These are phyloP conservation scores for Colletotrichum orbiculare DNA, from an alignment of 2,329 filamentous ascomycete species.

Conservation along the genomic window DNA sequence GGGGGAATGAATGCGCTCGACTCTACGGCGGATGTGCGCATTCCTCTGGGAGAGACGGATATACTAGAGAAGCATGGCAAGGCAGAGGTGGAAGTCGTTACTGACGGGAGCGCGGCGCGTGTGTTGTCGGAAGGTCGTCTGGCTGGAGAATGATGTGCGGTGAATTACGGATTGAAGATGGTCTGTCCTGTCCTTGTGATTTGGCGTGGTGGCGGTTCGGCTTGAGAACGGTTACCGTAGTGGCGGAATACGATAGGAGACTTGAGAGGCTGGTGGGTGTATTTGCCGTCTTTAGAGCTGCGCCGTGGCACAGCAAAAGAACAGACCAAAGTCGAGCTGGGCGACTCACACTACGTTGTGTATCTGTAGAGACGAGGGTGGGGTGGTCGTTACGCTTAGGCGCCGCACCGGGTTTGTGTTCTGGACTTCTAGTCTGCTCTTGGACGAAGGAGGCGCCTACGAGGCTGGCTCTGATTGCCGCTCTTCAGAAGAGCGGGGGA, in stretches of 20 bases:
- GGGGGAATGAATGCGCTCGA: constrained; percentile 28
- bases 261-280: constrained; percentile 32
- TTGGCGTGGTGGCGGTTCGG: constrained; percentile 33
- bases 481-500: constrained; percentile 27
- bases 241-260: constrained; percentile 17
- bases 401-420: constrained; percentile 29
- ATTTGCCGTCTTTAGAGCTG: constrained; percentile 33
- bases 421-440: constrained; percentile 31
- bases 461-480: constrained; percentile 16
- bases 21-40: constrained; percentile 29
- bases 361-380: constrained; percentile 31
- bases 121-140: constrained; percentile 12
- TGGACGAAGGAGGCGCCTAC: constrained; percentile 12
- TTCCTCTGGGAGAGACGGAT: constrained; percentile 34
- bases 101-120: constrained; percentile 25
- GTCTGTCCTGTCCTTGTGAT: constrained; percentile 33
- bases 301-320: constrained; percentile 31
- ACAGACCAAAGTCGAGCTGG: constrained; percentile 24
- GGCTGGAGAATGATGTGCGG: constrained; percentile 14
- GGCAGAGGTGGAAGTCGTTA: constrained; percentile 13
- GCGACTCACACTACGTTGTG: not conserved
- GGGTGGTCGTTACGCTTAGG: constrained; percentile 36
- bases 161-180: not conserved
- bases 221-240: constrained; percentile 23
- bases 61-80: constrained; percentile 31